Percentiles rank a stretch among this genome's conserved stretches.
Evolutionary conservation across 2,329 filamentous ascomycete species (phyloP).

Genomic region (Tolypocladium inflatum): DNA sequence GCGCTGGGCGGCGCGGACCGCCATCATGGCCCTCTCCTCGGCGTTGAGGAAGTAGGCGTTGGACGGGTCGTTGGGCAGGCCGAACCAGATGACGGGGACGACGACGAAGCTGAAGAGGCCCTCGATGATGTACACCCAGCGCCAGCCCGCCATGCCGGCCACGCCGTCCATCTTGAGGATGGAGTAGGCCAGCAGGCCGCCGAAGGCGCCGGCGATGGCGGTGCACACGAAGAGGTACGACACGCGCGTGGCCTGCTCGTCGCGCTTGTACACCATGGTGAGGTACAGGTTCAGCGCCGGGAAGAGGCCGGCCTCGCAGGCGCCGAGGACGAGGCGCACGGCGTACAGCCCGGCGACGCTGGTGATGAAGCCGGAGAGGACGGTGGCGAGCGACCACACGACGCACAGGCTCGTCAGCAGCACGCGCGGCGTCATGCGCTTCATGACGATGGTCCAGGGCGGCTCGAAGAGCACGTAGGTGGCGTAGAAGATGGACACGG

Average conservation of each 20-base stretch:
- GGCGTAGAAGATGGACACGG: constrained; percentile 21
- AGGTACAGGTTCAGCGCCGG: constrained; percentile 16
- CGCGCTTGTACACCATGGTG: constrained; percentile 26
- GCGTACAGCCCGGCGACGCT: constrained; percentile 16
- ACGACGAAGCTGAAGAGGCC: constrained; percentile 33
- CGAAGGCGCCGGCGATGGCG: constrained; percentile 36
- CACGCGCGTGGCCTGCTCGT: constrained; percentile 46
- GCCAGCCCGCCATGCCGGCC: constrained; percentile 33
- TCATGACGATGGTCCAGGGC: constrained; percentile 21
- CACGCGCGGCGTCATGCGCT: constrained; percentile 20
- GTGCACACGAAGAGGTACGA: constrained; percentile 38
- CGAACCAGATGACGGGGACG: constrained; percentile 33
- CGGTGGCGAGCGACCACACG: constrained; percentile 16
- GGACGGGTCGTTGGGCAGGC: constrained; percentile 34
- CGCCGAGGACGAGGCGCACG: constrained; percentile 13
- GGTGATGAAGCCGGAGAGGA: constrained; percentile 18
- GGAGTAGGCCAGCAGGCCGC: constrained; percentile 35
- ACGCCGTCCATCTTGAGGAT: constrained; percentile 35
- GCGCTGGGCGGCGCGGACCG: constrained; percentile 31
- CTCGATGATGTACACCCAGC: constrained; percentile 42
- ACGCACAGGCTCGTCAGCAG: constrained; percentile 16
- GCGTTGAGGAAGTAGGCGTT: constrained; percentile 37
- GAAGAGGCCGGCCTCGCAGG: constrained; percentile 14
- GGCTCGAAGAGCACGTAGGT: constrained; percentile 21
- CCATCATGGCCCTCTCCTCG: constrained; percentile 41